Base-by-base conservation (phyloP, 148 eudicot genomes). In the Heliamphora exappendiculata region DNA sequence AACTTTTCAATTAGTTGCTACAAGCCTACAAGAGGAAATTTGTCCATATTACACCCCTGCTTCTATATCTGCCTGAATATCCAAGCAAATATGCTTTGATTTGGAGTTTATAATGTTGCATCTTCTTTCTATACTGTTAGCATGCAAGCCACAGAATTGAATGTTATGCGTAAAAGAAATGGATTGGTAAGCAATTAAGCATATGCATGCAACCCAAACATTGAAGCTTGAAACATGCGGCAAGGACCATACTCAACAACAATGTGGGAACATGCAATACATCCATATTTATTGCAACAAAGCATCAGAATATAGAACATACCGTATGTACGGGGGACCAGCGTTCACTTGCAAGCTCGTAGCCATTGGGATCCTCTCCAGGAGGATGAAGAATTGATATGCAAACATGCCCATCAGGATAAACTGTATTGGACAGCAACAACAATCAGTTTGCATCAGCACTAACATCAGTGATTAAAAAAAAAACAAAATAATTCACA, bases 311-410 rank as follows among this genome's bases (percentile, higher is more conserved):
- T 64, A 64, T 19, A 4, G 16, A 22, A 63, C 82, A 49, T 79
- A 85, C 91, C 57, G 89, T 82, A 66, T 88, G 91, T 19, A 83
- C 88, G 17, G 89, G 91, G 7, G 80, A 78, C 91, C 91, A 88
- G 16, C 91, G 89, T 63, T 88, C 91, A 75, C 86, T 85, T 58
- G 89, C 87, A 63, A 83, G 84, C 79, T 88, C 91, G 58, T 88
- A 86, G 37, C 87, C 88, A 80, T 68, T 80, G 1, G 89, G 89
- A 62, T 88, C 91, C 67, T 86, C 87, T 47, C 91, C 91, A 19
- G 89, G 89, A 26, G 91, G 85, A 75, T 88, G 91, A 76, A 88
- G 89, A 72, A 89, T 89, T 17, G 88, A 89, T 60, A 89, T 89
- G 78, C 92, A 89, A 72, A 86, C 92, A 66, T 37, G 79, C 13